Percentiles rank a stretch among this genome's conserved stretches.
Conservation (phyloP, 139 green algal species). For the Chlorella sorokiniana region DNA sequence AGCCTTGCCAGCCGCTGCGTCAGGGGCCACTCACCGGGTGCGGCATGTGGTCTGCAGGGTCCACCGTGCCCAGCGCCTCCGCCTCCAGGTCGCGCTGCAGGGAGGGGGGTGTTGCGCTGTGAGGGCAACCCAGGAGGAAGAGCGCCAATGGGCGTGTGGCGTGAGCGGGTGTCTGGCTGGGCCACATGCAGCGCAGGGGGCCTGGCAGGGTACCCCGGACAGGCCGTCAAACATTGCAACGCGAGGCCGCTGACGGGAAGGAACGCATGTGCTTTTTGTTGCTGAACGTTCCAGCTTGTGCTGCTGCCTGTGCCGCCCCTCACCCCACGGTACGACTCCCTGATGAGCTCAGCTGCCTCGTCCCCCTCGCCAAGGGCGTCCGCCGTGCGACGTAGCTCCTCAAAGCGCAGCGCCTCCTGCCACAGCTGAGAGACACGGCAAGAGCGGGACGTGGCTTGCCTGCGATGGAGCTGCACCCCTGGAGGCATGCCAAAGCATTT, state of each 20-base stretch:
- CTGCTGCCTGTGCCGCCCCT: background rate
- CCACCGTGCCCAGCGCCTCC: conserved; percentile 11
- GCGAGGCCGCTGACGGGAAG: too few relatives aligned
- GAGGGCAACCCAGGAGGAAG: background rate
- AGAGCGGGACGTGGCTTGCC: too few relatives aligned
- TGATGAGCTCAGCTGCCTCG: conserved; percentile 12
- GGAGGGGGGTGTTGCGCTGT: too few relatives aligned
- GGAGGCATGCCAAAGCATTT: too few relatives aligned
- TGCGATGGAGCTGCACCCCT: too few relatives aligned
- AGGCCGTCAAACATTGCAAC: too few relatives aligned
- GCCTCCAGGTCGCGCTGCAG: conserved; percentile 27
- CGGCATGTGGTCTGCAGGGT: conserved; percentile 18
- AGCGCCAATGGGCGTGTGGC: background rate
- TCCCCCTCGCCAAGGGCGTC: conserved; percentile 20
- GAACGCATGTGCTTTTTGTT: too few relatives aligned
- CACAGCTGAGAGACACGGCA: too few relatives aligned
- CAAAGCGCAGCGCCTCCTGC: background rate
- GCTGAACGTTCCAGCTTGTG: too few relatives aligned
- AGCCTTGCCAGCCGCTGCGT: background rate
- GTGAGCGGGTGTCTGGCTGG: background rate
- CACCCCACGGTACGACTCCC: conserved; percentile 5
- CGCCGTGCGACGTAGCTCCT: background rate
- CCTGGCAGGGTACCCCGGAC: too few relatives aligned
- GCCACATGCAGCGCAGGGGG: too few relatives aligned
- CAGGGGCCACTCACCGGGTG: background rate